Evolutionary conservation across 768 basidiomycete species (phyloP).

Genomic region (Suillus sp.): DNA sequence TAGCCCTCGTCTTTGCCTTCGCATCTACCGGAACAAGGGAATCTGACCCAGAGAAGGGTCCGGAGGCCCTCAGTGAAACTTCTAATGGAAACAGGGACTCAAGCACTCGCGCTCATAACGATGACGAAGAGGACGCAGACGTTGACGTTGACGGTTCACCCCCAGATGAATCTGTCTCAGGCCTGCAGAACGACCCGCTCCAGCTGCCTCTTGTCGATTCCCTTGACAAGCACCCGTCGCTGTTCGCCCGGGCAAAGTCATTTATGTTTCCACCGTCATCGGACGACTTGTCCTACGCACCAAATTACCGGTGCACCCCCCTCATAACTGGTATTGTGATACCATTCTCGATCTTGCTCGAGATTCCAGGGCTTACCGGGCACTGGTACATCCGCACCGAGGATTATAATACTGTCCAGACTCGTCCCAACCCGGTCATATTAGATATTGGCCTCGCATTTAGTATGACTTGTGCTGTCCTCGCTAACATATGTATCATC

Average conservation of each 20-base stretch:
- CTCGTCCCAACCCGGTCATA: conserved; percentile 53
- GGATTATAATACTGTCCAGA: conserved; percentile 42
- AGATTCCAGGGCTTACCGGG: conserved; percentile 78
- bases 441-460: conserved; percentile 63
- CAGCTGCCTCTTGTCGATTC: background rate
- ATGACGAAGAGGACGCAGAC: background rate
- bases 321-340: conserved; percentile 69
- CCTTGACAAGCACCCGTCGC: background rate
- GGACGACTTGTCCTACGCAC: conserved; percentile 41
- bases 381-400: conserved; percentile 70
- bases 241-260: background rate
- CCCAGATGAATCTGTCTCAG: background rate
- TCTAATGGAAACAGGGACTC: conserved; percentile 3
- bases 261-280: conserved; percentile 21
- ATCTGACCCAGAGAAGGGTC: conserved; percentile 12
- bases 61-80: conserved; percentile 4
- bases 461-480: conserved; percentile 66
- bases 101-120: background rate
- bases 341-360: conserved; percentile 79
- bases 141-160: no score
- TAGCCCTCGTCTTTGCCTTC: conserved; percentile 1
- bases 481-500: conserved; percentile 71
- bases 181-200: background rate
- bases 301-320: conserved; percentile 64
- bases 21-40: background rate